Percentiles rank a stretch among this genome's conserved stretches.
Conservation (phyloP, 345 rosid species). For the Pistacia atlantica region DNA sequence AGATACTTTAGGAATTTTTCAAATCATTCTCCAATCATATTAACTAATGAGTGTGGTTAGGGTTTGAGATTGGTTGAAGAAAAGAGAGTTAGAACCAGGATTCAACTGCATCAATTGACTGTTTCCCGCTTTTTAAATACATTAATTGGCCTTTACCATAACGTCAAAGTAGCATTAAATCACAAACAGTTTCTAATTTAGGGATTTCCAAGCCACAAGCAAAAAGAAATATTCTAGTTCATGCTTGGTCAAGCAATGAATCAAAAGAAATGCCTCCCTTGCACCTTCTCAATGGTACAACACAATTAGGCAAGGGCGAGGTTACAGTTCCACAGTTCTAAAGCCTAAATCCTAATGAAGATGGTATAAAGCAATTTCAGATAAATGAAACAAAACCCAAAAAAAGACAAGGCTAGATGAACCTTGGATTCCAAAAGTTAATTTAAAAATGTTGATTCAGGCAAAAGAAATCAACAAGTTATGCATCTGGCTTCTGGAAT, state of each 20-base stretch:
- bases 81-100: neutral
- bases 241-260: neutral
- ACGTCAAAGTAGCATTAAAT: conserved; percentile 7
- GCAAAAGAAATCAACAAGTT: neutral
- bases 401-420: neutral
- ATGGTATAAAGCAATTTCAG: neutral
- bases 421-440: neutral
- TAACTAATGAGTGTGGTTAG: conserved; percentile 20
- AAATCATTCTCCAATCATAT: neutral
- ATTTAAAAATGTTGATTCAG: neutral
- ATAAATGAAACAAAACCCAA: too few relatives aligned
- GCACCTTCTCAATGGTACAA: neutral
- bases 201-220: conserved; percentile 5
- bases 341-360: neutral
- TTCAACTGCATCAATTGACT: neutral
- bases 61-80: conserved; percentile 8
- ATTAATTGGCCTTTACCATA: neutral
- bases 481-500: neutral
- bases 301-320: neutral
- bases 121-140: neutral
- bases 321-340: neutral
- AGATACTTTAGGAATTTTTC: neutral
- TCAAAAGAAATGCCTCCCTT: conserved; percentile 3
- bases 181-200: neutral
- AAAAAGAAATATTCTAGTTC: neutral